These are phyloP conservation scores for Tetrahymena thermophila DNA, from an alignment of 73 alveolate species.

Conservation along the genomic window DNA sequence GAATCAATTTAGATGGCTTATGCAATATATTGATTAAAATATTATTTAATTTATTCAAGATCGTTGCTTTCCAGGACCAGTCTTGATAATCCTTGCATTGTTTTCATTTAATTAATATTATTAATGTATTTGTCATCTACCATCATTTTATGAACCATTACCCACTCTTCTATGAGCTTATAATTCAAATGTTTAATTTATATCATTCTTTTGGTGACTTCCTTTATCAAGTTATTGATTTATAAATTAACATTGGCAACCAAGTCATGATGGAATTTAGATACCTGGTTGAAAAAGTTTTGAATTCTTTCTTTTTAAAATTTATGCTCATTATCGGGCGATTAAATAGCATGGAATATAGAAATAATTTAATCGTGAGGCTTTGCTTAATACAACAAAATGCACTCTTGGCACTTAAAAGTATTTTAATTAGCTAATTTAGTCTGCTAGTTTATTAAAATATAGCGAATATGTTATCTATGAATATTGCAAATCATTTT, in stretches of 20 bases:
- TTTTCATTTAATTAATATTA: not conserved
- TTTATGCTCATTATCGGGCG: not conserved
- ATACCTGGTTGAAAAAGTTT: not conserved
- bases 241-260: not conserved
- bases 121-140: not conserved
- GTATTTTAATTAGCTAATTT: not conserved
- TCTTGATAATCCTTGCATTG: not conserved
- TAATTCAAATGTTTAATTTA: not conserved
- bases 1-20: not conserved
- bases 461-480: not conserved
- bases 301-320: not conserved
- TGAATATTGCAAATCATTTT: not conserved
- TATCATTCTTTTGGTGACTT: not conserved
- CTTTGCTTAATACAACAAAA: not conserved
- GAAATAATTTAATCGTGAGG: not conserved
- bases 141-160: not conserved
- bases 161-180: not conserved
- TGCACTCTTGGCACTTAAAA: not conserved
- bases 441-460: not conserved
- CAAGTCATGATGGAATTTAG: not conserved
- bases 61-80: not conserved
- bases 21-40: not conserved
- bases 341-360: not conserved
- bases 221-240: not conserved
- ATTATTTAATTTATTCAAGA: not conserved